Evolutionary conservation across 352 stramenopile species (phyloP).

Genomic region (Pythium utonaiense): DNA sequence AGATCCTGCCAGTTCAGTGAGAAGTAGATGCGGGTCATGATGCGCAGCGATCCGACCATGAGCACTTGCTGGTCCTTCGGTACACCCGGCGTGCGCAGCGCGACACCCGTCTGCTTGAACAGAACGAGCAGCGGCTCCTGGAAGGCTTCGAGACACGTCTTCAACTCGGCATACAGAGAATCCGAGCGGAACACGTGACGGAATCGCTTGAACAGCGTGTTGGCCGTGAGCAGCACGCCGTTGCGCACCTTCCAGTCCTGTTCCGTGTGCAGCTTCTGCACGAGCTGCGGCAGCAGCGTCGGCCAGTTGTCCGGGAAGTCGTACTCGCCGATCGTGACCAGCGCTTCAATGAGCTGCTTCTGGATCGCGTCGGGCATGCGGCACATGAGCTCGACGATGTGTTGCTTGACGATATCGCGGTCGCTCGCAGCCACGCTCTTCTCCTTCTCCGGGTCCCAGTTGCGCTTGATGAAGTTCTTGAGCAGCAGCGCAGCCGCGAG

Average conservation of each 20-base stretch:
- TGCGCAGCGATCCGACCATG: slow-evolving; percentile 83
- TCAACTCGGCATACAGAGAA: slow-evolving; percentile 92
- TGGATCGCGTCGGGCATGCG: slow-evolving; percentile 91
- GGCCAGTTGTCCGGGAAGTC: slow-evolving; percentile 98
- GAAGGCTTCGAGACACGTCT: slow-evolving; percentile 93
- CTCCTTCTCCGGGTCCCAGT: slow-evolving; percentile 92
- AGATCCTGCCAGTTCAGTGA: slow-evolving; percentile 99
- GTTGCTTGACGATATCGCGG: slow-evolving; percentile 94
- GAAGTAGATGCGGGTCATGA: slow-evolving; percentile 97
- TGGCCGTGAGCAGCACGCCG: slow-evolving; percentile 96
- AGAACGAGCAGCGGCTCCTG: slow-evolving; percentile 72
- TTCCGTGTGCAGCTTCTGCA: slow-evolving; percentile 89
- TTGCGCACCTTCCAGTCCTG: slow-evolving; percentile 91
- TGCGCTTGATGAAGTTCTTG: slow-evolving; percentile 99
- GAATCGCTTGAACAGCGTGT: slow-evolving; percentile 98
- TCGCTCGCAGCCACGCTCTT: slow-evolving; percentile 77
- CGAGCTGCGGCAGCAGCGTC: slow-evolving; percentile 92
- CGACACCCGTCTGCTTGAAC: slow-evolving; percentile 66
- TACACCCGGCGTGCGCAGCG: slow-evolving; percentile 38
- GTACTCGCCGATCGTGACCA: slow-evolving; percentile 95
- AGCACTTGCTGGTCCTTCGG: slow-evolving; percentile 51
- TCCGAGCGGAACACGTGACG: slow-evolving; percentile 97
- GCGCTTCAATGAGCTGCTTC: slow-evolving; percentile 95
- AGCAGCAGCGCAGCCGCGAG: slow-evolving; percentile 86
- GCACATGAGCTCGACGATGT: slow-evolving; percentile 99